Evolutionary conservation across 371 early-diverging fungal species (phyloP), one percentile per base, ranked within the genome.

Genomic region (Basidiobolus meristosporus): DNA sequence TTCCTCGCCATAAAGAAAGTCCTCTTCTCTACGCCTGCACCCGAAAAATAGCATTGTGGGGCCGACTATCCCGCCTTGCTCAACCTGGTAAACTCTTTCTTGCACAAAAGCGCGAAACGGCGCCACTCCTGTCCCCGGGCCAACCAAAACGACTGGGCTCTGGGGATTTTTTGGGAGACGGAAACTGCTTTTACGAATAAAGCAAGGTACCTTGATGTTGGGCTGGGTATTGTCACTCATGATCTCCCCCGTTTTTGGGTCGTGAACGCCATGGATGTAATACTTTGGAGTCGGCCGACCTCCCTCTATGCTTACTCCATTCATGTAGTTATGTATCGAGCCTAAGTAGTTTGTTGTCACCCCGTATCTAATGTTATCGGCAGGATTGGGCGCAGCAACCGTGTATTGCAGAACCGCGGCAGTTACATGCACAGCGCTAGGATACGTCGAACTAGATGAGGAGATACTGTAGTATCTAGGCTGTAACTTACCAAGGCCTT

Each of bases 41-140:
- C 97, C 97, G 59, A 73, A 92, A 64, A 90, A 93, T 44, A 97
- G 57, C 32, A 88, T 54, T 1, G 93, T 81, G 1, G 78, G 64
- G 12, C 97, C 92, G 22, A 78, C 65, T 15, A 61, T 53, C 36
- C 57, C 59, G 43, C 68, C 68, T 19, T 69, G 51, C 32, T 60
- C 53, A 28, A 57, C 68, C 45, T 65, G 64, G 16, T 59, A 47
- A 12, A 76, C 76, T 43, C 97, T 79, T 49, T 97, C 95, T 44
- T 78, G 77, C 2, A 92, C 57, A 59, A 97, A 97, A 0, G 78
- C 97, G 30, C 84, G 71, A 82, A 96, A 93, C 12, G 97, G 97
- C 9, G 97, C 97, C 18, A 97, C 86, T 34, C 98, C 98, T 0
- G 98, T 97, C 35, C 98, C 98, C 12, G 98, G 98, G 2, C 98